Conservation (phyloP, 2,329 filamentous ascomycete genomes). For the Dothideomycetes sp. region DNA sequence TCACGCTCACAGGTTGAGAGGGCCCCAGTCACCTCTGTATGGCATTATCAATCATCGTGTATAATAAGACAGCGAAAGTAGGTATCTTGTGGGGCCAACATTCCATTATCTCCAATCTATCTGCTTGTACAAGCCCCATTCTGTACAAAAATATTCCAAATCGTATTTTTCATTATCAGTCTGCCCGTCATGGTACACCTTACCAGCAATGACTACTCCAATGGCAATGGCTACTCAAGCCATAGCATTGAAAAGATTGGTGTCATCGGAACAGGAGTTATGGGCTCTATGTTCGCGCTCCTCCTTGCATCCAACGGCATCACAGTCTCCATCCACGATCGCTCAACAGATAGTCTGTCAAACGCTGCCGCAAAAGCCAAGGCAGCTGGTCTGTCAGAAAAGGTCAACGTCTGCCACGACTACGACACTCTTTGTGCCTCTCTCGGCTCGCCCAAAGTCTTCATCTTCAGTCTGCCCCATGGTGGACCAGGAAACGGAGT, state of each 20-base stretch:
- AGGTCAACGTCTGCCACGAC: conserved; percentile 22
- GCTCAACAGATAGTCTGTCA: conserved; percentile 24
- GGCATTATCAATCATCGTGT: too few species aligned
- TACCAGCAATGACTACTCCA: neutral
- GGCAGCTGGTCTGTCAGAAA: conserved; percentile 15
- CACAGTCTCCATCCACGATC: conserved; percentile 32
- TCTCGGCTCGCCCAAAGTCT: conserved; percentile 21
- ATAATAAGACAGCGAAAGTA: too few species aligned
- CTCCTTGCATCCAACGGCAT: conserved; percentile 34
- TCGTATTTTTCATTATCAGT: too few species aligned
- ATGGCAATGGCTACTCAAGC: neutral
- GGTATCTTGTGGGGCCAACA: too few species aligned
- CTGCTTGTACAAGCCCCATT: too few species aligned
- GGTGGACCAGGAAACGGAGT: conserved; percentile 14
- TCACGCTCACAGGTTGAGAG: too few species aligned
- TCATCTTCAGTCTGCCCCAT: conserved; percentile 35
- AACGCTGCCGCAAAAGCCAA: conserved; percentile 13
- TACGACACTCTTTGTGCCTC: conserved; percentile 27
- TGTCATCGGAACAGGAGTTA: conserved; percentile 34
- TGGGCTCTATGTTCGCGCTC: conserved; percentile 35
- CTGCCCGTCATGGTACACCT: neutral
- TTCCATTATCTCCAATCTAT: too few species aligned
- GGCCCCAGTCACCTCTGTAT: too few species aligned
- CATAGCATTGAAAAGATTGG: conserved; percentile 19
- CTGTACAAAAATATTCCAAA: too few species aligned